A percentile compares a stretch with the other conserved stretches of the same genome.
Conservation (phyloP, 345 rosid species). For the Eucalyptus curtisii region DNA sequence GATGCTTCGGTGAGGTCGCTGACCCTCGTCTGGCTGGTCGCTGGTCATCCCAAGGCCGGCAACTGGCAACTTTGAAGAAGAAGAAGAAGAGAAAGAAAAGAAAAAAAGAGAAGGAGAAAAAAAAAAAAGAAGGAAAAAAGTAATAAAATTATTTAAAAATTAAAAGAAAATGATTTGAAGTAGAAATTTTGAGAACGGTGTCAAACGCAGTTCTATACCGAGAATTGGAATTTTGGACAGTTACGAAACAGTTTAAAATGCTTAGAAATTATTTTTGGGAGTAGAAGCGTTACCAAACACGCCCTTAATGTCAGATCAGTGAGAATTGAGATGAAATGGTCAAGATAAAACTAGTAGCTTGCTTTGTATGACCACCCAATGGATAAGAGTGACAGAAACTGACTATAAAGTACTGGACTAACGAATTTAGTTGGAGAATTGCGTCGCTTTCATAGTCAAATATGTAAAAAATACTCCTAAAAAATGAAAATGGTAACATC, state of each 20-base stretch:
- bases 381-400: background rate
- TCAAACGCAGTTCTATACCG: too few relatives aligned
- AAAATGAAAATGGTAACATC: background rate
- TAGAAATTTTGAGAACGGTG: too few relatives aligned
- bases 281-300: accelerated
- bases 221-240: too few relatives aligned
- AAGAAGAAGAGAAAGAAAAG: too few relatives aligned
- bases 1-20: too few relatives aligned
- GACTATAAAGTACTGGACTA: background rate
- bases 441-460: background rate
- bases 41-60: accelerated
- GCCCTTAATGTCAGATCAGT: background rate
- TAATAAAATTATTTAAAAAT: too few relatives aligned
- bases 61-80: too few relatives aligned
- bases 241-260: too few relatives aligned
- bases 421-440: background rate
- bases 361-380: background rate
- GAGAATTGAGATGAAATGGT: background rate
- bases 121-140: too few relatives aligned
- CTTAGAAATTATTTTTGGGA: accelerated
- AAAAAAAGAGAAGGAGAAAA: too few relatives aligned
- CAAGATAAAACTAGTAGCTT: background rate
- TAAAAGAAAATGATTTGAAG: too few relatives aligned
- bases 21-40: too few relatives aligned
- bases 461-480: background rate